Conservation (phyloP, 495 filamentous ascomycete genomes). For the Lichina pygmaea region DNA sequence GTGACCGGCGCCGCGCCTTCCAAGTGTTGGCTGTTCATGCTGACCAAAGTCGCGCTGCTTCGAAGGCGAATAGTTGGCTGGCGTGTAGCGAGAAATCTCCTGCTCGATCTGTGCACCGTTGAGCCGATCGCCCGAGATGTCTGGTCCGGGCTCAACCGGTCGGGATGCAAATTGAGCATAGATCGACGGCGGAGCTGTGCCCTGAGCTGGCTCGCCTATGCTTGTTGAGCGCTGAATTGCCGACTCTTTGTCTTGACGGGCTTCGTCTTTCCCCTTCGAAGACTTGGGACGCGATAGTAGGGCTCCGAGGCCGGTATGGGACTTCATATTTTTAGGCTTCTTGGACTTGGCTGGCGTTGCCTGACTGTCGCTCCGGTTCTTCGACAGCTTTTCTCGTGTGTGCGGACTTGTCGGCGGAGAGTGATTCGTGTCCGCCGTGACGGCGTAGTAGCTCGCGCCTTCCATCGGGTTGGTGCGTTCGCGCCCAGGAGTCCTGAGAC, state of each 20-base stretch:
- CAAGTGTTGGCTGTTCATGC: slow-evolving; percentile 21
- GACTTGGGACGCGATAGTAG: slow-evolving; percentile 34
- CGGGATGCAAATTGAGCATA: slow-evolving; percentile 44
- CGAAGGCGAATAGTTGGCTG: slow-evolving; percentile 29
- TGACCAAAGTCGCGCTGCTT: slow-evolving; percentile 36
- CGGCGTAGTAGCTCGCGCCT: too few species aligned
- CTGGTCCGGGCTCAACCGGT: slow-evolving; percentile 16
- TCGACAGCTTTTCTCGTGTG: slow-evolving; percentile 14
- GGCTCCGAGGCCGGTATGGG: slow-evolving; percentile 45
- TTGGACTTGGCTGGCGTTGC: slow-evolving; percentile 15
- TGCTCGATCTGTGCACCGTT: slow-evolving; percentile 20
- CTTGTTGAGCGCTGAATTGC: slow-evolving; percentile 60
- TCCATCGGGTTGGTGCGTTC: too few species aligned
- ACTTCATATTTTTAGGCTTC: slow-evolving; percentile 64
- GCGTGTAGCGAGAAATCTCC: slow-evolving; percentile 34
- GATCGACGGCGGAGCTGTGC: slow-evolving; percentile 35
- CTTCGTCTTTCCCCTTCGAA: slow-evolving; percentile 21
- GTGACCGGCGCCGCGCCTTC: slow-evolving; percentile 10
- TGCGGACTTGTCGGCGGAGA: too few species aligned
- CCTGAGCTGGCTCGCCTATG: slow-evolving; percentile 23
- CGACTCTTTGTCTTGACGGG: slow-evolving; percentile 14
- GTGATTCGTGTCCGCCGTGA: too few species aligned
- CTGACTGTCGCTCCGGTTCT: slow-evolving; percentile 25
- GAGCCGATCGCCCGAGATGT: slow-evolving; percentile 13
- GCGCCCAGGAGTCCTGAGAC: too few species aligned